These are phyloP conservation scores for Priceomyces haplophilus DNA, from an alignment of 805 yeast genomes.

Conservation along the genomic window DNA sequence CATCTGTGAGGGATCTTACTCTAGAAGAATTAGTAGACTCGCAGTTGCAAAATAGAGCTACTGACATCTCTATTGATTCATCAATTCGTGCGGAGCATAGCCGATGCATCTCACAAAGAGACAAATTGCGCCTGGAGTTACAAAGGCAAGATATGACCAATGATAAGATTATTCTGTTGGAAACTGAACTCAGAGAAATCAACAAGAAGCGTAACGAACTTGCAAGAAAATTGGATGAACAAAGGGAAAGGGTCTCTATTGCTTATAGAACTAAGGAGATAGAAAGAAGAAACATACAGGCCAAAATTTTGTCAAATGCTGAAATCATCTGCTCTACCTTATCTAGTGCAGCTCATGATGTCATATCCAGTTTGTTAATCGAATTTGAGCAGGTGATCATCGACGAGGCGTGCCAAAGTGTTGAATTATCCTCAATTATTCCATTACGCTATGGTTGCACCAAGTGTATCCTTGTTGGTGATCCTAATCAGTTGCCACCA, in stretches of 20 bases:
- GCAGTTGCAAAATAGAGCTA: conserved; percentile 42
- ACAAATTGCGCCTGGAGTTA: conserved; percentile 45
- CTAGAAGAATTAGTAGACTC: conserved; percentile 82
- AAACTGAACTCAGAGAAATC: conserved; percentile 52
- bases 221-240: conserved; percentile 72
- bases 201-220: conserved; percentile 61
- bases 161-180: conserved; percentile 46
- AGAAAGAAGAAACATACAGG: conserved; percentile 72
- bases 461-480: conserved; percentile 95
- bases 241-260: conserved; percentile 68
- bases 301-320: conserved; percentile 65
- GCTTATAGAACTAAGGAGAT: conserved; percentile 73
- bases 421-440: conserved; percentile 85
- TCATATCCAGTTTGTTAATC: conserved; percentile 69
- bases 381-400: conserved; percentile 86
- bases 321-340: conserved; percentile 88
- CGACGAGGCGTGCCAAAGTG: conserved; percentile 98
- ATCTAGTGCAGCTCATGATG: conserved; percentile 92
- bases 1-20: conserved; percentile 76
- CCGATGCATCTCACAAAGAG: conserved; percentile 55
- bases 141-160: conserved; percentile 27
- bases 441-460: conserved; percentile 90
- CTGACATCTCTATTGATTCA: conserved; percentile 40
- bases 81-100: conserved; percentile 50
- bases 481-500: conserved; percentile 97